Evolutionary conservation across 305 asterid species (phyloP), one percentile per base, ranked within the genome.

Genomic region (Plantago lanceolata): DNA sequence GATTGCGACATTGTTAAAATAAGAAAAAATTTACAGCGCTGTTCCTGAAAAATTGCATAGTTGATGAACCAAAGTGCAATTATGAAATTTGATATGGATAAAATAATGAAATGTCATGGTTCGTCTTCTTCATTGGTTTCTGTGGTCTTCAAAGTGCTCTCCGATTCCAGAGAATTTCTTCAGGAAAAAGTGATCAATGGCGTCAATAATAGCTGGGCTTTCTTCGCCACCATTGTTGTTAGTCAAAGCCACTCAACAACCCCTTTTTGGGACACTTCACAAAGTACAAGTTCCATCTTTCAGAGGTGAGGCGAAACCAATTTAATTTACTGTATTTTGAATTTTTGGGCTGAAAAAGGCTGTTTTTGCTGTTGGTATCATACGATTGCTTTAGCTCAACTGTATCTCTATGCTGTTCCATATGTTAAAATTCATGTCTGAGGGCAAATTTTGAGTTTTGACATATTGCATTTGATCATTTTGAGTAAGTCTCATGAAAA

Each of bases 181-280:
- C 45, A 40, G 20, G 18, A 29, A 9, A 35, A 8, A 15, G 20
- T 56, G 61, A 56, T 28, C 61, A 29, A 71, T 71, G 85, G 78
- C 85, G 69, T 71, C 80, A 45, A 40, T 71, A 48, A 52, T 72
- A 43, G 71, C 79, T 20, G 52, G 76, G 71, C 52, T 74, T 59
- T 69, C 76, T 19, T 50, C 60, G 14, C 71, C 82, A 19, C 76
- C 82, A 20, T 29, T 80, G 73, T 64, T 66, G 78, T 33, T 61
- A 67, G 73, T 68, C 67, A 69, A 71, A 67, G 85, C 80, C 47
- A 74, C 62, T 56, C 79, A 76, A 40, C 45, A 40, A 40, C 71
- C 82, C 45, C 26, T 64, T 69, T 59, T 57, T 15, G 78, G 71
- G 59, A 15, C 72, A 45, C 74, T 57, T 64, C 72, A 67, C 56